A percentile compares a stretch with the other conserved stretches of the same genome.
Conservation (phyloP, 1,139 yeast genomes). For the Kluyveromyces sp. region DNA sequence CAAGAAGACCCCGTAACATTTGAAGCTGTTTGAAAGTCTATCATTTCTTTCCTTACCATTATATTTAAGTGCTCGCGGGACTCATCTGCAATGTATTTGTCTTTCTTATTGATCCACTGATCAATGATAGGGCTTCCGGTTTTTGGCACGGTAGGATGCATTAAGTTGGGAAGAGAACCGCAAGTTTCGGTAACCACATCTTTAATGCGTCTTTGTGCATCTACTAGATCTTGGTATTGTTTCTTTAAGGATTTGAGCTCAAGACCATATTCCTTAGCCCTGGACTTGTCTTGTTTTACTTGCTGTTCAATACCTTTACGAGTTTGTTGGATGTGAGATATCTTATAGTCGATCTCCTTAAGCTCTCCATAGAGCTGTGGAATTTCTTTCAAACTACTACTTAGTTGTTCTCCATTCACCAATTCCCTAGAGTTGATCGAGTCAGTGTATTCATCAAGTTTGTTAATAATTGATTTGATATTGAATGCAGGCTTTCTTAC, state of each 20-base stretch:
- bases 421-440: conserved; percentile 44
- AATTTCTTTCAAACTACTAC: conserved; percentile 32
- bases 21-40: conserved; percentile 69
- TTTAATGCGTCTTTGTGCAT: conserved; percentile 33
- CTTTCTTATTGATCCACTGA: conserved; percentile 41
- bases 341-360: conserved; percentile 16
- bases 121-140: conserved; percentile 39
- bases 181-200: conserved; percentile 27
- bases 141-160: conserved; percentile 44
- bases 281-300: conserved; percentile 19
- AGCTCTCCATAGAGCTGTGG: conserved; percentile 21
- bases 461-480: conserved; percentile 38
- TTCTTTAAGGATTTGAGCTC: conserved; percentile 24
- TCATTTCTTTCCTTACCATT: conserved; percentile 31
- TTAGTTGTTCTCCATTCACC: conserved; percentile 22
- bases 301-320: conserved; percentile 27
- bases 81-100: conserved; percentile 22
- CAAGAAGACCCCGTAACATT: conserved; percentile 79
- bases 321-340: conserved; percentile 24
- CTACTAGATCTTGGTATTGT: conserved; percentile 13
- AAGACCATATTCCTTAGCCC: conserved; percentile 7
- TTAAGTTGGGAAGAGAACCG: conserved; percentile 60
- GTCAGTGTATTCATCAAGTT: conserved; percentile 35
- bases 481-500: conserved; percentile 42
- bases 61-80: conserved; percentile 57